phyloP scores from a whole-genome alignment of 75 land plant species.

The Selaginella tamariscina region DNA sequence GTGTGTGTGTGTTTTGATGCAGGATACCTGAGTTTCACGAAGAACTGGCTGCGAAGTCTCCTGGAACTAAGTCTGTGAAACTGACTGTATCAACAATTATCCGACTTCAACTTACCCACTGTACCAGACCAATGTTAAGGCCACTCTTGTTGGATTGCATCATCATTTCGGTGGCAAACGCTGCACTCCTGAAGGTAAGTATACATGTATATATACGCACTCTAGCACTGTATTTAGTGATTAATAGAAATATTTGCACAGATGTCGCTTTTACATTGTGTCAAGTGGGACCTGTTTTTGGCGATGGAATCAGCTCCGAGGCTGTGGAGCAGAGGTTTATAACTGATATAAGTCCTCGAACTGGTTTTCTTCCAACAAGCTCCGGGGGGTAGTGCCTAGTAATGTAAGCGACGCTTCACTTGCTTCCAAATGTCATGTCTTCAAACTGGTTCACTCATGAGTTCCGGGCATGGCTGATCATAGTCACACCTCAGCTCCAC shows the following conservation, averaged over 20 bases:
- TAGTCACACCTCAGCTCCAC: no score
- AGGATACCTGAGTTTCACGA: conserved; percentile 76
- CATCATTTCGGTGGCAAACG: conserved; percentile 54
- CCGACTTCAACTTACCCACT: conserved; percentile 83
- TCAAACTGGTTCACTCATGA: no score
- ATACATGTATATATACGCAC: neutral
- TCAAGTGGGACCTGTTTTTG: conserved; percentile 80
- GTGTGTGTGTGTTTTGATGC: conserved; percentile 13
- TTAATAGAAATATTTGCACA: conserved; percentile 16
- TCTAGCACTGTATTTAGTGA: neutral
- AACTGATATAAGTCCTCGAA: no score
- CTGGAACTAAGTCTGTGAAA: conserved; percentile 91
- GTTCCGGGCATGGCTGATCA: no score
- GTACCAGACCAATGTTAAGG: conserved; percentile 61
- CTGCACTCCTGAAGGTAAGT: conserved; percentile 85
- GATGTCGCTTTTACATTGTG: conserved; percentile 86
- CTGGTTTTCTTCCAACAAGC: no score
- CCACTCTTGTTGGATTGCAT: conserved; percentile 64
- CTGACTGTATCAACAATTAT: conserved; percentile 91
- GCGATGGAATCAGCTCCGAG: conserved; percentile 33
- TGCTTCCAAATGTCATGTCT: no score
- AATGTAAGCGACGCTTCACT: no score
- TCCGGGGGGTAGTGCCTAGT: no score
- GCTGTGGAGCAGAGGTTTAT: conserved; percentile 43
- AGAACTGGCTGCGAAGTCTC: conserved; percentile 65